These are phyloP conservation scores for Solanum chaucha DNA, from an alignment of 257 asterid species.

Conservation along the genomic window DNA sequence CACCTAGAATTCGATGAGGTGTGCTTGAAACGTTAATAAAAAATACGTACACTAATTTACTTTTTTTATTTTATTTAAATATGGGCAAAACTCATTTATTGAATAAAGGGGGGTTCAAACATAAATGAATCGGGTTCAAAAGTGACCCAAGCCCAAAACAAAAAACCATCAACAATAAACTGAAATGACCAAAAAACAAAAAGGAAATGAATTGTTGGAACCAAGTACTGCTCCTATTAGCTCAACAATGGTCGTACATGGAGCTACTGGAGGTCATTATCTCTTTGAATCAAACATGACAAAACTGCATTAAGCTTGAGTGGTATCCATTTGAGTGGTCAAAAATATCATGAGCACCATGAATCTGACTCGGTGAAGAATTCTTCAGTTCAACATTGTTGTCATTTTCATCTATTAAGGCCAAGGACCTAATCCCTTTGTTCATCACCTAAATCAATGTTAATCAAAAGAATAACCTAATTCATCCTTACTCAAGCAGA, in stretches of 20 bases:
- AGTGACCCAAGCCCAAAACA: not conserved
- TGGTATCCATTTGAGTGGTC: not conserved
- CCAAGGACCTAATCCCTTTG: not conserved
- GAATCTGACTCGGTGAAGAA: not conserved
- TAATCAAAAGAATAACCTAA: not conserved
- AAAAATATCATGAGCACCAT: not conserved
- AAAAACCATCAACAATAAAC: not conserved
- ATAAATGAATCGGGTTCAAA: not conserved
- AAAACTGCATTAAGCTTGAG: not conserved
- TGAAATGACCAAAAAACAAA: not conserved
- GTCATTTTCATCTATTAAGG: not conserved
- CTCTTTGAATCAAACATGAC: not conserved
- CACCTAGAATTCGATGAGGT: too few species aligned
- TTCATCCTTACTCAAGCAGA: not conserved
- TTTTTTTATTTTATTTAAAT: too few species aligned
- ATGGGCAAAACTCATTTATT: not conserved
- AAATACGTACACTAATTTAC: not conserved
- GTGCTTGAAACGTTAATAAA: too few species aligned
- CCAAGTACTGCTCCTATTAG: not conserved
- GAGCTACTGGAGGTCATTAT: not conserved
- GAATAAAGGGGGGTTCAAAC: not conserved
- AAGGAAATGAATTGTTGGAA: not conserved
- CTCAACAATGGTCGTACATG: not conserved
- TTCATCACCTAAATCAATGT: not conserved
- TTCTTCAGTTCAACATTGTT: not conserved